Evolutionary conservation across 176 grass and related monocot genomes (phyloP), one percentile per base, ranked within the genome.

Genomic region (maize (Zea mays)): DNA sequence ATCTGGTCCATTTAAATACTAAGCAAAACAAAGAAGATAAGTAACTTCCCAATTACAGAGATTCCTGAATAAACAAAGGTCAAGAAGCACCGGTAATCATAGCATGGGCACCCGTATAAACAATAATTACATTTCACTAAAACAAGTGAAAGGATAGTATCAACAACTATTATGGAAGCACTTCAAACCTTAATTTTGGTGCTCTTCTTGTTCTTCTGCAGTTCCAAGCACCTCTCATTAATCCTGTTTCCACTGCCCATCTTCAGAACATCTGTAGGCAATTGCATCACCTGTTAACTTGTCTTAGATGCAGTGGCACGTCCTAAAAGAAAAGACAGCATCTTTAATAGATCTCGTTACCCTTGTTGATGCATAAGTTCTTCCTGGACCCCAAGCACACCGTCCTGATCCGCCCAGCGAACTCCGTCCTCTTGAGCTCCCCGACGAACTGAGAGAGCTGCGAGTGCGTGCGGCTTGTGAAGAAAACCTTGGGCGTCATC

Each of bases 301-400:
- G 56, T 2, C 4, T 5, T 3, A 65, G 49, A 48, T 36, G 5
- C 50, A 51, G 34, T 0, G 3, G 17, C 49, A 20, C 20, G 15
- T n/a, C 17, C 17, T 16, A 46, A 72, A 72, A 54, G 14, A 49
- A 64, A 50, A 36, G 54, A 21, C 5, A 4, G 36, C 4, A 56
- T 77, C 50, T 51, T 61, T 34, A 78, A 50, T 20, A 10, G 59
- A 83, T 82, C 43, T n/a, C 13, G 78, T 88, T 47, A 97, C 91
- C 86, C 39, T 73, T 76, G 80, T 97, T 97, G 55, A 86, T 85
- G 73, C 95, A 94, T 11, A 97, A 10, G 44, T 94, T 97, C 80
- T 92, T 97, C 83, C 95, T 97, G 45, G 95, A 97, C 19, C 91
- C 95, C 80, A 97, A 90, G 82, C 89, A 94, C 63, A 84, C 83